Evolutionary conservation across 192 early-diverging fungal genomes (phyloP).

Genomic region (Endogone sp.): DNA sequence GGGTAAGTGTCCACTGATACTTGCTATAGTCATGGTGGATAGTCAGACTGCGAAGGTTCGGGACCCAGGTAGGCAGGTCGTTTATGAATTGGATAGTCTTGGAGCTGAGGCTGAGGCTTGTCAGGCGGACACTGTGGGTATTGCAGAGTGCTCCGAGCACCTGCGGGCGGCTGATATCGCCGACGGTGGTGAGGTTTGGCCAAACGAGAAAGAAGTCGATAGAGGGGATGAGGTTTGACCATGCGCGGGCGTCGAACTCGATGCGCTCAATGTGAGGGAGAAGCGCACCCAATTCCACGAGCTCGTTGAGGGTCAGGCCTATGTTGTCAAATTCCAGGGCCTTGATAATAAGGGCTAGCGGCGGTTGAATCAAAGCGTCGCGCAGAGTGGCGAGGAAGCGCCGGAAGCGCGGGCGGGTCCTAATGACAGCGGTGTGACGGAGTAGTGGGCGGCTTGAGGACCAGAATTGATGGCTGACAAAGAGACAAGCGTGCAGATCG

Average conservation of each 20-base stretch:
- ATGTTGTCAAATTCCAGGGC: background rate
- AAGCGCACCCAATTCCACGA: background rate
- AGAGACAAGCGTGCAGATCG: background rate
- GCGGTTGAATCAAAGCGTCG: background rate
- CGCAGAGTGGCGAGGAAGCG: background rate
- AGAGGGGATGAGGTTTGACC: background rate
- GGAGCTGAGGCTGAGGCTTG: background rate
- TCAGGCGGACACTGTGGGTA: background rate
- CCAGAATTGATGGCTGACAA: background rate
- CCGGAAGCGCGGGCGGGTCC: background rate
- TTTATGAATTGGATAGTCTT: background rate
- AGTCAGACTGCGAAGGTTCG: background rate
- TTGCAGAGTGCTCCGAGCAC: background rate
- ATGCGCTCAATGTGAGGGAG: background rate
- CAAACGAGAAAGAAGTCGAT: background rate
- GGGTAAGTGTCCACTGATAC: background rate
- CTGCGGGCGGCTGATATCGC: background rate
- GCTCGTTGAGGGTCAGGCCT: background rate
- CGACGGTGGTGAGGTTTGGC: background rate
- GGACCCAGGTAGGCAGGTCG: background rate
- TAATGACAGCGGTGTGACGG: background rate
- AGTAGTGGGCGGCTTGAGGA: background rate
- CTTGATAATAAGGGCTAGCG: background rate
- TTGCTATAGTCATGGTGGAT: background rate
- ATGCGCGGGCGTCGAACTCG: background rate